phyloP scores from a whole-genome alignment of 192 early-diverging fungal genomes.

The Coemansia sp. region DNA sequence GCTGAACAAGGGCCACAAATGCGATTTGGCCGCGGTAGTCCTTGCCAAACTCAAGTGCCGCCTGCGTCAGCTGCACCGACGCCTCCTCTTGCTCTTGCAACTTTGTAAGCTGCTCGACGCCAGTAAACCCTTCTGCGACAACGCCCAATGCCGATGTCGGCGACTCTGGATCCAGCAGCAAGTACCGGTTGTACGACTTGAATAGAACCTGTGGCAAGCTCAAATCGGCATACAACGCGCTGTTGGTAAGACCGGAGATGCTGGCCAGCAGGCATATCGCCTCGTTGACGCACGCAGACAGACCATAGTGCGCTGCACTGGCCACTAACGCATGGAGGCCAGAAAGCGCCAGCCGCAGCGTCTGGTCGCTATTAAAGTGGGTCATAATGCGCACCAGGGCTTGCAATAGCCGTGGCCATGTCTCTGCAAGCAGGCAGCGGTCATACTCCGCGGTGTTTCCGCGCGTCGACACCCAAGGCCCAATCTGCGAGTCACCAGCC shows the following conservation, averaged over 20 bases:
- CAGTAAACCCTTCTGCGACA: constrained; percentile 30
- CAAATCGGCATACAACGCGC: constrained; percentile 16
- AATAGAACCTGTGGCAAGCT: constrained; percentile 20
- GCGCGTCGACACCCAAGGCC: constrained; percentile 57
- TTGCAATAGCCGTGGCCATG: constrained; percentile 75
- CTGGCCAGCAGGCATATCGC: constrained; percentile 68
- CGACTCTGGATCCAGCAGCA: constrained; percentile 31
- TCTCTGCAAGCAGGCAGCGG: constrained; percentile 70
- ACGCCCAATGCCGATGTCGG: constrained; percentile 29
- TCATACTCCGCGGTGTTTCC: constrained; percentile 64
- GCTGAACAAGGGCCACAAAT: constrained; percentile 77
- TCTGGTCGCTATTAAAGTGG: constrained; percentile 20
- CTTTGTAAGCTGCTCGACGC: constrained; percentile 21
- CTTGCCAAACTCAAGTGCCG: constrained; percentile 81
- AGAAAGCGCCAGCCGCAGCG: constrained; percentile 25
- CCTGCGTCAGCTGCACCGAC: constrained; percentile 54
- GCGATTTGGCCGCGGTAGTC: constrained; percentile 89
- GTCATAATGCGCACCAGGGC: constrained; percentile 27
- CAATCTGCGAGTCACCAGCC: constrained; percentile 56
- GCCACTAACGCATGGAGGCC: constrained; percentile 34
- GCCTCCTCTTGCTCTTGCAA: constrained; percentile 33
- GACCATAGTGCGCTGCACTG: constrained; percentile 59
- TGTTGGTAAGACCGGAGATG: constrained; percentile 66
- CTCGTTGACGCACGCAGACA: constrained; percentile 77
- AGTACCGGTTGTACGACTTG: constrained; percentile 28